phyloP scores from a whole-genome alignment of 768 basidiomycete species.

The Glaciozyma martinii region DNA sequence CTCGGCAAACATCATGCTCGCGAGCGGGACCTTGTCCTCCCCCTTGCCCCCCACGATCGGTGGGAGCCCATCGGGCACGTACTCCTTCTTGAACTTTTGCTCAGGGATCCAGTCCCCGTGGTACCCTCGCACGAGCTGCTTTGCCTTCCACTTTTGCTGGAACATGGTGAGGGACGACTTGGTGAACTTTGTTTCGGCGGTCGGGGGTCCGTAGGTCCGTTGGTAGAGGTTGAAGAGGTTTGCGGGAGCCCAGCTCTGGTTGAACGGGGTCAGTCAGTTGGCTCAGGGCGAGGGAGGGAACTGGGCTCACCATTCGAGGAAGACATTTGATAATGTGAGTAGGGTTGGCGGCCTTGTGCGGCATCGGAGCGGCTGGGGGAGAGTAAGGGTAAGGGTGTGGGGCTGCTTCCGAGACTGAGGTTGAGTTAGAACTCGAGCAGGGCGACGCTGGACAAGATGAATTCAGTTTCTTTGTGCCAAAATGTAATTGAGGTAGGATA shows the following conservation, averaged over 20 bases:
- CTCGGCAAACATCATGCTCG: slow-evolving; percentile 88
- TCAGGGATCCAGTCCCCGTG: slow-evolving; percentile 92
- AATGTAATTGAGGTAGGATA: no score
- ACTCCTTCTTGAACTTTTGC: slow-evolving; percentile 89
- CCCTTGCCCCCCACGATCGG: slow-evolving; percentile 48
- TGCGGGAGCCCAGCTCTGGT: slow-evolving; percentile 74
- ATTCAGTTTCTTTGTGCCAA: no score
- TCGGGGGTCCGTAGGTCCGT: slow-evolving; percentile 52
- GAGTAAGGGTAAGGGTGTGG: no score
- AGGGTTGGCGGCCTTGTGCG: slow-evolving; percentile 7
- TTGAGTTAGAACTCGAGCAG: no score
- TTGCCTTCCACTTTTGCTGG: slow-evolving; percentile 84
- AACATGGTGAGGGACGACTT: slow-evolving; percentile 56
- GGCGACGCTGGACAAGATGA: no score
- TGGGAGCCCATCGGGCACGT: slow-evolving; percentile 77
- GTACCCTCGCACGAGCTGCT: slow-evolving; percentile 79
- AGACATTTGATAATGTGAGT: slow-evolving; percentile 38
- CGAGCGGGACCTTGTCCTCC: slow-evolving; percentile 61
- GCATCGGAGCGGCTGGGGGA: background rate
- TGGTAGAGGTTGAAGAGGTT: slow-evolving; percentile 86
- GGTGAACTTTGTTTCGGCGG: slow-evolving; percentile 54
- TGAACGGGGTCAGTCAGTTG: background rate
- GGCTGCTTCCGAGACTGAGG: no score
- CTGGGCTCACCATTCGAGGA: slow-evolving; percentile 60
- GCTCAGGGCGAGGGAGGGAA: background rate